Conservation (phyloP, 1,139 yeast species). For the Diutina mesorugosa region DNA sequence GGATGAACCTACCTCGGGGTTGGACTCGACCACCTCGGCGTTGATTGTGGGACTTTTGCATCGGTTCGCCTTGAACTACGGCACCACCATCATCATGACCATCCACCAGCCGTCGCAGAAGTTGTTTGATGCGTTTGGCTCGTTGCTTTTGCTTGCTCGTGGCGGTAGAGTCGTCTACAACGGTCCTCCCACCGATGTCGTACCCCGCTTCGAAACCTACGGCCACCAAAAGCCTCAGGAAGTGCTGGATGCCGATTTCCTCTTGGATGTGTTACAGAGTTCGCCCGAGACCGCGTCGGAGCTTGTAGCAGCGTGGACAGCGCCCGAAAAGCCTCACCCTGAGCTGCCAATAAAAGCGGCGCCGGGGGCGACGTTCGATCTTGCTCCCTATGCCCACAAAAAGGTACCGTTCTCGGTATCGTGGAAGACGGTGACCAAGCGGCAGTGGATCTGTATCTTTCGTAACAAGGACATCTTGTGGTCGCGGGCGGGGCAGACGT, state of each 20-base stretch:
- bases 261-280: background rate
- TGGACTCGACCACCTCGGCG: background rate
- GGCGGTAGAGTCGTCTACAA: conserved; percentile 1
- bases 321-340: background rate
- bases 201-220: background rate
- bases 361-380: background rate
- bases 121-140: background rate
- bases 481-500: background rate
- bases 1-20: background rate
- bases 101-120: background rate
- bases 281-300: background rate
- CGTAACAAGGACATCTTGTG: background rate
- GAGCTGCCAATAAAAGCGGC: background rate
- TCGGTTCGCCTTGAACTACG: background rate
- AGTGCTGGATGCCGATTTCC: background rate
- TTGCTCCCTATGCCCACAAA: background rate
- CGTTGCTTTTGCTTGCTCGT: background rate
- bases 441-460: background rate
- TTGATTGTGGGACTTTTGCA: background rate
- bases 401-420: background rate
- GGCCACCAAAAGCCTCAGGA: background rate
- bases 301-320: background rate
- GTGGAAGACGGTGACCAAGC: background rate
- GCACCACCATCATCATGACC: background rate
- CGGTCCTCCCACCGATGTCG: background rate